Base-by-base conservation (phyloP, 139 green algal species). In the Desmodesmus armatus region DNA sequence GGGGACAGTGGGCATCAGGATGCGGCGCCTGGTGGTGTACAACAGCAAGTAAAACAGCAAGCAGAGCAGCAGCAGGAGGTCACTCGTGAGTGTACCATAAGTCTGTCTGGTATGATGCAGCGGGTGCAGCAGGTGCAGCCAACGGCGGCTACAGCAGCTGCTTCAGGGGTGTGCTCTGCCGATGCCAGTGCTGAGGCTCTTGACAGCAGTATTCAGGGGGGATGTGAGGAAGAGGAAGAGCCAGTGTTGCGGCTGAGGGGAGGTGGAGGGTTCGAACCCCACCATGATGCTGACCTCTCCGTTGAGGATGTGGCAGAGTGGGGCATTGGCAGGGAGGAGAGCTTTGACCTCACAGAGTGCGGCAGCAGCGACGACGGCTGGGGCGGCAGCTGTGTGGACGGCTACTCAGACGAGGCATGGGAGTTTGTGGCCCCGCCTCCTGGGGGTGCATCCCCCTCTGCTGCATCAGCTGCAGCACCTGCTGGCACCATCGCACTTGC, bases 381-480 rank as follows among this genome's bases (percentile, higher is more conserved):
- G 15, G 17, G 51, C 51, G 17, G 51, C 51, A 62, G 51, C 51
- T 27, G 51, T 17, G 51, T 13, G 15, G 15, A 62, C 51, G 17
- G 51, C 51, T 62, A 13, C 15, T 62, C 51, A 62, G 51, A 17
- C 15, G 51, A n/a, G n/a, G n/a, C n/a, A n/a, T n/a, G n/a, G n/a
- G n/a, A n/a, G n/a, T n/a, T n/a, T n/a, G n/a, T n/a, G n/a, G n/a
- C n/a, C n/a, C n/a, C n/a, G n/a, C n/a, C n/a, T n/a, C n/a, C n/a
- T n/a, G n/a, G n/a, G n/a, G n/a, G n/a, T n/a, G n/a, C n/a, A n/a
- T n/a, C n/a, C n/a, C n/a, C n/a, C n/a, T n/a, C n/a, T n/a, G 63
- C n/a, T 72, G 41, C 41, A 58, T 23, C 70, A 78, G 70, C 41
- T 35, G 40, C 43, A 43, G 71, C 27, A 51, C 49, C 51, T 77